Evolutionary conservation across 495 filamentous ascomycete genomes (phyloP).

Genomic region (Glonium stellatum): DNA sequence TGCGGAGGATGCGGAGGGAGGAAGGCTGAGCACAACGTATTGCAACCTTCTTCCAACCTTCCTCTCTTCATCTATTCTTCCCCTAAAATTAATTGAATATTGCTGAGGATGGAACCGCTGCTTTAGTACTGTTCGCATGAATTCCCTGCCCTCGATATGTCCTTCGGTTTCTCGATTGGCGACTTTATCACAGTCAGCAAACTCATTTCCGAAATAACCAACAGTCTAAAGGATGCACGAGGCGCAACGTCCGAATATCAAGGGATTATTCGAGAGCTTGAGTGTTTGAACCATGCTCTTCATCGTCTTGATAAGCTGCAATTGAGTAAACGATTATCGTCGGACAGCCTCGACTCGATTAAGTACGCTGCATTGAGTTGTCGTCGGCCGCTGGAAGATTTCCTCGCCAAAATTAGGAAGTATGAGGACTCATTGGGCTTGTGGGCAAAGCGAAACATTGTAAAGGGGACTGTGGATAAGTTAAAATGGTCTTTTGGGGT

Average conservation of each 20-base stretch:
- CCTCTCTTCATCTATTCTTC: no score
- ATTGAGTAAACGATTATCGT: neutral
- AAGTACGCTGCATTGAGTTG: constrained; percentile 10
- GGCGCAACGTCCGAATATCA: constrained; percentile 6
- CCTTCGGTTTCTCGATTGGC: constrained; percentile 4
- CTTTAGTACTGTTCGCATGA: no score
- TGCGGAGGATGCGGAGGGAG: no score
- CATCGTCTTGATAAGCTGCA: constrained; percentile 3
- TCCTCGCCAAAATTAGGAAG: constrained; percentile 6
- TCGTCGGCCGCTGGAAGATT: constrained; percentile 2
- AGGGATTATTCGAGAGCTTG: constrained; percentile 3
- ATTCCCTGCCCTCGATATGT: no score
- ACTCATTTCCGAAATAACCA: neutral
- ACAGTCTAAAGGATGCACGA: neutral
- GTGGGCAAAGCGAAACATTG: neutral
- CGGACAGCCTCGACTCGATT: neutral
- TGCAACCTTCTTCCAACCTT: no score
- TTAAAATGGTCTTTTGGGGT: neutral
- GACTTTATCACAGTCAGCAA: constrained; percentile 1
- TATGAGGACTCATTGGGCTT: neutral
- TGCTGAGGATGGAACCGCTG: no score
- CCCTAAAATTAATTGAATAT: no score
- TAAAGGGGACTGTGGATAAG: neutral
- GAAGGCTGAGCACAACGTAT: no score
- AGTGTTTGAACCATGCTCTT: neutral